phyloP scores from a whole-genome alignment of 331 rosid species.

The Erythrophleum ivorense region DNA sequence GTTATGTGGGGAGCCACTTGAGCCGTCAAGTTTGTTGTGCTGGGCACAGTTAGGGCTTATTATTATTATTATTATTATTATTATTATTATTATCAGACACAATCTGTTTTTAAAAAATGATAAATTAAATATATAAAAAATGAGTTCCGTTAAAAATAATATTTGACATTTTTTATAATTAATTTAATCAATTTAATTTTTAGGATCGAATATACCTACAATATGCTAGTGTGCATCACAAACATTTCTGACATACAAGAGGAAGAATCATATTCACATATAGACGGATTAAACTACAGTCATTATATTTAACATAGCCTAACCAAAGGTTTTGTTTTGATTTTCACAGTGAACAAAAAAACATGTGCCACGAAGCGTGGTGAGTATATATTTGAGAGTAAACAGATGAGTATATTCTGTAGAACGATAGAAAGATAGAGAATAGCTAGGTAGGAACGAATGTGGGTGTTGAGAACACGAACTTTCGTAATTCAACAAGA shows the following conservation, averaged over 20 bases:
- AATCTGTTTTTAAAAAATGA: background rate
- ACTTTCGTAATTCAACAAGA: background rate
- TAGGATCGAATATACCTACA: background rate
- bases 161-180: background rate
- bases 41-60: conserved; percentile 30
- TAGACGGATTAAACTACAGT: background rate
- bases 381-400: background rate
- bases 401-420: conserved; percentile 4
- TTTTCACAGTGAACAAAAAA: background rate
- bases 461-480: conserved; percentile 26
- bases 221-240: background rate
- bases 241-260: background rate
- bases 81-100: no score
- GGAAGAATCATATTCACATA: no score
- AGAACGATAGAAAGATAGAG: background rate
- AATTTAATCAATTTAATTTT: background rate
- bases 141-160: background rate
- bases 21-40: conserved; percentile 43
- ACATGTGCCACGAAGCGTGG: background rate
- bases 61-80: no score
- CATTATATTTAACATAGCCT: background rate
- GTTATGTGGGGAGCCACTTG: conserved; percentile 36
- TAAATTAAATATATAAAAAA: background rate
- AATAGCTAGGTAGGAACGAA: conserved; percentile 19
- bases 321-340: background rate